A percentile compares a stretch with the other conserved stretches of the same genome.
These are phyloP conservation scores for Durotheca rogersii DNA, from an alignment of 495 filamentous ascomycete genomes.

Conservation along the genomic window DNA sequence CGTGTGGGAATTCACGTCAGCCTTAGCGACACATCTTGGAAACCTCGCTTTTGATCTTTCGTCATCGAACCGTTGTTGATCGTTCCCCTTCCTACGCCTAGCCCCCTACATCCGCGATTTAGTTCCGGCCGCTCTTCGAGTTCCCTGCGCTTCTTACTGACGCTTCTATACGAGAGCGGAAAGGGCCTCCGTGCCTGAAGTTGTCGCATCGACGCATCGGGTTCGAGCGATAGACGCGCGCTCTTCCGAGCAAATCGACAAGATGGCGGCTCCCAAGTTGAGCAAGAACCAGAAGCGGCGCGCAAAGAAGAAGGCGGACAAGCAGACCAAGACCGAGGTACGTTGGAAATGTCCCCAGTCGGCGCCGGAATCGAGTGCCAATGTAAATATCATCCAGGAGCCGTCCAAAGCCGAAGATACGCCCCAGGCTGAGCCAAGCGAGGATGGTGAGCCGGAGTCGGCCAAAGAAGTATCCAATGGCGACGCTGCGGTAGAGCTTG, in stretches of 20 bases:
- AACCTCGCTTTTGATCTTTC: constrained; percentile 3
- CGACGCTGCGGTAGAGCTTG: constrained; percentile 33
- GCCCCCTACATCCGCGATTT: too few relatives aligned
- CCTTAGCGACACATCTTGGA: constrained; percentile 8
- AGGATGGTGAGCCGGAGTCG: constrained; percentile 26
- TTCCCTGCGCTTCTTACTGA: neutral
- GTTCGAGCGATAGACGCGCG: constrained; percentile 8
- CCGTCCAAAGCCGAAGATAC: constrained; percentile 19
- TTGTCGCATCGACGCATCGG: constrained; percentile 10
- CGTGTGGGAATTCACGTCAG: constrained; percentile 19
- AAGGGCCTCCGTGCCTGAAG: constrained; percentile 1
- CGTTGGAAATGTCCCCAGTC: constrained; percentile 7
- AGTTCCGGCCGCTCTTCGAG: too few relatives aligned
- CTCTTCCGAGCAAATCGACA: constrained; percentile 24
- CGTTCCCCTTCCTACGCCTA: too few relatives aligned
- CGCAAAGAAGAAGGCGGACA: constrained; percentile 87
- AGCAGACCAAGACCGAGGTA: constrained; percentile 58
- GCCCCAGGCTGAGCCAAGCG: constrained; percentile 26
- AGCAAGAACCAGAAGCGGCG: constrained; percentile 83
- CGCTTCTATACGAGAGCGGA: neutral
- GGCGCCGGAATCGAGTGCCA: constrained; percentile 9
- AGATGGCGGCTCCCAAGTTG: constrained; percentile 61
- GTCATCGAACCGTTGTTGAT: too few relatives aligned
- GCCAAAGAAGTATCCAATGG: constrained; percentile 29
- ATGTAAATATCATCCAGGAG: constrained; percentile 24